Conservation (phyloP, 116 monocot species). For the Trichopus zeylanicus region DNA sequence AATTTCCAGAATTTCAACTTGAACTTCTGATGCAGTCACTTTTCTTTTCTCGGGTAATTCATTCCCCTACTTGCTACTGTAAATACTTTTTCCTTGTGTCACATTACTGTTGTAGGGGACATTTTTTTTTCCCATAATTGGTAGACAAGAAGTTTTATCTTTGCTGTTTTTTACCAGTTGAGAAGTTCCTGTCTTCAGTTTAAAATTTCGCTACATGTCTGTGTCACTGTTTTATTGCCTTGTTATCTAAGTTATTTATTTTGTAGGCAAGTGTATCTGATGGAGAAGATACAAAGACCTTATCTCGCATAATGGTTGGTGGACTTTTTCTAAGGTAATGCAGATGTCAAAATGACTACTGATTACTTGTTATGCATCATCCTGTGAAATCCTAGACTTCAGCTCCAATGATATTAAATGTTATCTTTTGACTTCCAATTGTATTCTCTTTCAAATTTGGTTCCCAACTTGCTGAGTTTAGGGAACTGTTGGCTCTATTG, state of each 20-base stretch:
- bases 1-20: conserved; percentile 85
- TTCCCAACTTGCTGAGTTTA: no score
- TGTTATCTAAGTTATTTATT: conserved; percentile 1
- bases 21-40: conserved; percentile 98
- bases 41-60: conserved; percentile 81
- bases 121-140: no score
- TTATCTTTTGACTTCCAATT: no score
- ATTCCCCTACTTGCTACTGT: background rate
- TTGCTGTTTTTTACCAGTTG: background rate
- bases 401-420: no score
- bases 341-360: no score
- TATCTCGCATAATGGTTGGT: conserved; percentile 76
- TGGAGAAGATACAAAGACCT: conserved; percentile 57
- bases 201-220: background rate
- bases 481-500: no score
- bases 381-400: no score
- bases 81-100: background rate
- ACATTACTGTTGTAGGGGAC: background rate
- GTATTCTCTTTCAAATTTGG: no score
- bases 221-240: background rate
- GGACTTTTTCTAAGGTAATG: conserved; percentile 84
- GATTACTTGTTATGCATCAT: no score
- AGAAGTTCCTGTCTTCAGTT: no score
- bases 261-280: conserved; percentile 76
- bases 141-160: background rate